Evolutionary conservation across 2,329 filamentous ascomycete genomes (phyloP).

Genomic region (Zopfia rhizophila): DNA sequence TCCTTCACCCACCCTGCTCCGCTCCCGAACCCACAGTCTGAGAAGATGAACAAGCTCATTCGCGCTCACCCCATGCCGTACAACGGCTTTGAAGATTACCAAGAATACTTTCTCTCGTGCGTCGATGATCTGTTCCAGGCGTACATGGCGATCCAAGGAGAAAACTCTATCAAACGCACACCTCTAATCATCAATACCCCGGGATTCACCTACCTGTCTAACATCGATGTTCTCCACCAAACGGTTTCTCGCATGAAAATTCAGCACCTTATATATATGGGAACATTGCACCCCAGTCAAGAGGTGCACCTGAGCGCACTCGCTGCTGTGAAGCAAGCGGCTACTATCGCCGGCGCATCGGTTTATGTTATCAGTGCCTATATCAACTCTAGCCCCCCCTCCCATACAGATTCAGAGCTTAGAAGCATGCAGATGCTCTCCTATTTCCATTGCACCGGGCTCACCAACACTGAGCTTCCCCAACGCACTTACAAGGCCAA

Average conservation of each 20-base stretch:
- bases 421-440: constrained; percentile 81
- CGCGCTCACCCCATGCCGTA: constrained; percentile 75
- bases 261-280: constrained; percentile 74
- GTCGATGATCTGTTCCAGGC: constrained; percentile 70
- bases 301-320: background rate
- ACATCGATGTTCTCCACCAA: constrained; percentile 70
- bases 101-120: constrained; percentile 73
- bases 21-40: constrained; percentile 29
- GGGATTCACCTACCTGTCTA: constrained; percentile 77
- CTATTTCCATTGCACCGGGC: constrained; percentile 71
- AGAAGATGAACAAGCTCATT: constrained; percentile 56
- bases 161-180: constrained; percentile 45
- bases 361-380: too few species aligned
- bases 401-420: constrained; percentile 72
- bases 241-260: constrained; percentile 66
- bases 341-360: too few species aligned
- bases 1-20: constrained; percentile 70
- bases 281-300: background rate
- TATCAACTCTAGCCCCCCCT: constrained; percentile 35
- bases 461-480: constrained; percentile 22
- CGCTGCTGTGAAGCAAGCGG: constrained; percentile 57
- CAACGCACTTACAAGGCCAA: constrained; percentile 61
- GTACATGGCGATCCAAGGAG: constrained; percentile 61
- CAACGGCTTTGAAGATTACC: constrained; percentile 72
- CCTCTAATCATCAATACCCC: constrained; percentile 79